These are phyloP conservation scores for Mortierella sp. DNA, from an alignment of 371 early-diverging fungal species.

Conservation along the genomic window DNA sequence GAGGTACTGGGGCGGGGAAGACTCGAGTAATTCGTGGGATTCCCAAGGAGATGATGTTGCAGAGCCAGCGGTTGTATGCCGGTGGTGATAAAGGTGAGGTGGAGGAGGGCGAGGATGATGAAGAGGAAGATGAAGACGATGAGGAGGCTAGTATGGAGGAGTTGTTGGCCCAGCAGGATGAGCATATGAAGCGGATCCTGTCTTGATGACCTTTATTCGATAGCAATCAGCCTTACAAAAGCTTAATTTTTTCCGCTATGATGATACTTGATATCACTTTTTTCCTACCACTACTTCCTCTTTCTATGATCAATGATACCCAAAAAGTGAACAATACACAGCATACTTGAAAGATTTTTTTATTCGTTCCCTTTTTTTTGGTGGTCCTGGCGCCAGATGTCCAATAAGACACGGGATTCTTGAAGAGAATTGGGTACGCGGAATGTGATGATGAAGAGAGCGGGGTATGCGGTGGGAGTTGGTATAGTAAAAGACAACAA, in stretches of 20 bases:
- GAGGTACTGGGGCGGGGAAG: constrained; percentile 24
- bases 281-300: not conserved
- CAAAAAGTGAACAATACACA: not conserved
- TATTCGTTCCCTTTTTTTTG: no score
- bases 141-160: constrained; percentile 52
- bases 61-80: not conserved
- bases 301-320: constrained; percentile 1
- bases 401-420: no score
- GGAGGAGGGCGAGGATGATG: not conserved
- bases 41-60: constrained; percentile 38
- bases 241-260: no score
- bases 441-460: constrained; percentile 11
- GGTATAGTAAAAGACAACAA: no score
- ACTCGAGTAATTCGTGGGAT: constrained; percentile 43
- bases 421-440: not conserved
- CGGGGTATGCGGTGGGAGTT: not conserved
- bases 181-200: constrained; percentile 14
- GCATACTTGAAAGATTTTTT: not conserved
- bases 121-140: constrained; percentile 22
- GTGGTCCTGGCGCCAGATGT: no score
- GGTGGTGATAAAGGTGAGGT: not conserved
- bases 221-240: no score
- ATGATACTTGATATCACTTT: not conserved
- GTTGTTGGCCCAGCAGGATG: constrained; percentile 50
- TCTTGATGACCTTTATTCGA: not conserved